A percentile compares a stretch with the other conserved stretches of the same genome.
These are phyloP conservation scores for Tanozyma kutaoensis DNA, from an alignment of 805 yeast genomes.

Conservation along the genomic window DNA sequence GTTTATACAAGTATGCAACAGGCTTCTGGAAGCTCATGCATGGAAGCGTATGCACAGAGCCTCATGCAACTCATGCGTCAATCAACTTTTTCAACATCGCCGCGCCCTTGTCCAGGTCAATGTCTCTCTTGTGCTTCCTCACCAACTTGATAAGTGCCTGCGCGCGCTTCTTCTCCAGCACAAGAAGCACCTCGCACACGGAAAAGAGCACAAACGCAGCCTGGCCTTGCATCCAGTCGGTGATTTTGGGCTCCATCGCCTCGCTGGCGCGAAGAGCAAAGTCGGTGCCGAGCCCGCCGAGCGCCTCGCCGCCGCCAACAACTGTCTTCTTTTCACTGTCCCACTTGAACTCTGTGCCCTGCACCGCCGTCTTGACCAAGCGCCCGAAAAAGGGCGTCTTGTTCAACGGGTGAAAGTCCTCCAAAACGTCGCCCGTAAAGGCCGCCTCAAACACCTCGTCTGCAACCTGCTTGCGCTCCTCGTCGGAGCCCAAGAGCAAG, in stretches of 20 bases:
- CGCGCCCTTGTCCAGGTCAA: no score
- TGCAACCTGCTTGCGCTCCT: conserved; percentile 34
- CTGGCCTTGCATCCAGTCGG: conserved; percentile 50
- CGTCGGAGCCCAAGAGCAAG: conserved; percentile 36
- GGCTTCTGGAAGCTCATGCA: no score
- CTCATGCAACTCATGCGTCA: no score
- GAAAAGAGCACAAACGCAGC: conserved; percentile 79
- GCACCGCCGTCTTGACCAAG: conserved; percentile 62
- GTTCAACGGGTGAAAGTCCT: conserved; percentile 54
- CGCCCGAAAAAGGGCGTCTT: conserved; percentile 61
- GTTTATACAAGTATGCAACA: no score
- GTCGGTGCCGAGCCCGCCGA: conserved; percentile 32
- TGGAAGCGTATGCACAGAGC: no score
- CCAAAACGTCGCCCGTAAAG: conserved; percentile 52
- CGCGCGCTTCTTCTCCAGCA: conserved; percentile 11
- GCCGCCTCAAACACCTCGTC: conserved; percentile 41
- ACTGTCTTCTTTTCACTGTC: conserved; percentile 36
- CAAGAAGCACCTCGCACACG: conserved; percentile 51
- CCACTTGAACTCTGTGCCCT: conserved; percentile 74
- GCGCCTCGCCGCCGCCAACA: conserved; percentile 24
- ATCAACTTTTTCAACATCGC: no score
- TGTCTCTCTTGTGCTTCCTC: no score
- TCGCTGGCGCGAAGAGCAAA: conserved; percentile 44
- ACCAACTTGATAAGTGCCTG: no score
- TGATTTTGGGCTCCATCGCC: conserved; percentile 35